phyloP scores from a whole-genome alignment of 2,329 filamentous ascomycete genomes.

The Aspergillus ruber region DNA sequence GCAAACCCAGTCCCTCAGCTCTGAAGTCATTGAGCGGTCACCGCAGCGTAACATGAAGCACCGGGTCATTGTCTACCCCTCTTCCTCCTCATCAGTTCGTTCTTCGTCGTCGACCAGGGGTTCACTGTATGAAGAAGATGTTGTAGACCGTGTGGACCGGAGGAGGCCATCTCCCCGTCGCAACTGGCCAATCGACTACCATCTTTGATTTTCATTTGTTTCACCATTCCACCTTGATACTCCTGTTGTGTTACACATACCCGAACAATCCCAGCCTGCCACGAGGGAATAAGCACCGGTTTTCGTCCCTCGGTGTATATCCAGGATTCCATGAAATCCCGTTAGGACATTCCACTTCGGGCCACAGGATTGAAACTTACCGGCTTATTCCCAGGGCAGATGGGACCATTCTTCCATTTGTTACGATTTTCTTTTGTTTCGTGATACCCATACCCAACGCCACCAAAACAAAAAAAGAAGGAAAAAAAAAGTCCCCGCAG shows the following conservation, averaged over 20 bases:
- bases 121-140: constrained; percentile 30
- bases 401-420: background rate
- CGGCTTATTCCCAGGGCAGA: too few species aligned
- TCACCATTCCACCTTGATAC: background rate
- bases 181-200: constrained; percentile 24
- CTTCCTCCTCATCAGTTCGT: constrained; percentile 14
- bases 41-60: constrained; percentile 19
- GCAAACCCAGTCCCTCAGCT: constrained; percentile 9
- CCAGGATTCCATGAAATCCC: too few species aligned
- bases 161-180: constrained; percentile 23
- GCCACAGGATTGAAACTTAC: too few species aligned
- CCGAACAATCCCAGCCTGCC: too few species aligned
- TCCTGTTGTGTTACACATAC: too few species aligned
- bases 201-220: constrained; percentile 17
- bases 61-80: constrained; percentile 30
- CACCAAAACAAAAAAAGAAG: constrained; percentile 1
- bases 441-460: background rate
- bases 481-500: constrained; percentile 2
- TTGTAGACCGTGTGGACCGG: constrained; percentile 28
- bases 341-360: too few species aligned
- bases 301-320: too few species aligned
- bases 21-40: constrained; percentile 25
- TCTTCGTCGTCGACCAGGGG: constrained; percentile 17
- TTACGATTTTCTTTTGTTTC: background rate
- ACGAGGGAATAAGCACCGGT: too few species aligned